Conservation (phyloP, 176 grass and related monocot genomes). For the Miscanthus lutarioriparius region DNA sequence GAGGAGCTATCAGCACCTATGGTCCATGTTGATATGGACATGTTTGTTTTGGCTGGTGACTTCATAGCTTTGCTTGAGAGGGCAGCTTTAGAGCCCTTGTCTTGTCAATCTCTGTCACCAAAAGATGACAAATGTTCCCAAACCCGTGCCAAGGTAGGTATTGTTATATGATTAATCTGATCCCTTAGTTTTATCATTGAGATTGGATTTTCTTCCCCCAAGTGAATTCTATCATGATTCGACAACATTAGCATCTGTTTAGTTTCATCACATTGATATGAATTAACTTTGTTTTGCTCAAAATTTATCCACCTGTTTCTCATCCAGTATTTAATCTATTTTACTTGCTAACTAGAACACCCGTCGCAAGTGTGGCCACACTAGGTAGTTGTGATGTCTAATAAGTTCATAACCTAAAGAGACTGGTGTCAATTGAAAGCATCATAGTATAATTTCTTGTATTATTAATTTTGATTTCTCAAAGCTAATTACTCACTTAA, state of each 20-base stretch:
- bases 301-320: not conserved
- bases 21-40: conserved; percentile 70
- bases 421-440: not conserved
- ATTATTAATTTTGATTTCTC: not conserved
- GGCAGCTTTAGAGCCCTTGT: conserved; percentile 68
- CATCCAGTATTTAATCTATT: not conserved
- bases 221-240: conserved; percentile 15
- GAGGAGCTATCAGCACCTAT: conserved; percentile 59
- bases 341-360: conserved; percentile 3
- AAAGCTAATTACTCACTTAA: not conserved
- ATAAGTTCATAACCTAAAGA: not conserved
- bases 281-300: conserved; percentile 31
- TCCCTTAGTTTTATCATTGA: conserved; percentile 16
- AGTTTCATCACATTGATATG: not conserved
- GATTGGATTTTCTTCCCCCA: conserved; percentile 21
- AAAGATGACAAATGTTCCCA: conserved; percentile 88
- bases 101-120: conserved; percentile 58
- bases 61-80: conserved; percentile 70
- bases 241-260: conserved; percentile 1
- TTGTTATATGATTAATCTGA: conserved; percentile 23
- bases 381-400: not conserved
- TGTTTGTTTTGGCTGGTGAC: conserved; percentile 89
- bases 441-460: not conserved
- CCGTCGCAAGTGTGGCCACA: not conserved
- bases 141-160: conserved; percentile 70